Evolutionary conservation across 805 yeast genomes (phyloP).

Genomic region (Pichia pseudocactophila): DNA sequence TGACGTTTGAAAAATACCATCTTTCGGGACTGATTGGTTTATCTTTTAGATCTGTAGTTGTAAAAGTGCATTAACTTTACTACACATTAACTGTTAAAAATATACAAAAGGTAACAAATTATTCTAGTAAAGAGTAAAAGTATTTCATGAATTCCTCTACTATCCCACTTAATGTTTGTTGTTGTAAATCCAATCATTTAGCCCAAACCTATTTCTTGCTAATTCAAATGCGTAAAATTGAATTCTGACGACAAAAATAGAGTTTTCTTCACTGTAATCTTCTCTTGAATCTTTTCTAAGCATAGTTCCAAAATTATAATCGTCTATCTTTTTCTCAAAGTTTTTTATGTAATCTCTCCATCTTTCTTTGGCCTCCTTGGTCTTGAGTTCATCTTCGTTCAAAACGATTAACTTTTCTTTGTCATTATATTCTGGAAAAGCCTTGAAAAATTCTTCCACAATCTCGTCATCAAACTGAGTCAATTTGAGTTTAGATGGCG

Average conservation of each 20-base stretch:
- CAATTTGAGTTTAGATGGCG: conserved; percentile 71
- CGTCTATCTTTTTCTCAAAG: conserved; percentile 75
- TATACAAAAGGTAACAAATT: not conserved
- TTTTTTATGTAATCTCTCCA: conserved; percentile 85
- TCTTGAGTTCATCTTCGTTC: conserved; percentile 76
- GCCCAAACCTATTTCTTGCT: conserved; percentile 81
- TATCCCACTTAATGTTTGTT: conserved; percentile 19
- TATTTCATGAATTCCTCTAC: too few relatives aligned
- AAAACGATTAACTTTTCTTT: conserved; percentile 48
- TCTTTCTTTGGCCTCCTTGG: conserved; percentile 65
- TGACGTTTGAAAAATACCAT: conserved; percentile 18
- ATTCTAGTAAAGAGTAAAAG: too few relatives aligned
- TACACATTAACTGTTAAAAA: not conserved
- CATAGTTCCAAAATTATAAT: conserved; percentile 92
- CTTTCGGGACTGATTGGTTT: conserved; percentile 19
- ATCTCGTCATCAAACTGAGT: conserved; percentile 69
- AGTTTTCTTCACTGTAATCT: conserved; percentile 75
- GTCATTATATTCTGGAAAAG: conserved; percentile 82
- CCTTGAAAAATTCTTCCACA: conserved; percentile 46
- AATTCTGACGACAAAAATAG: conserved; percentile 85
- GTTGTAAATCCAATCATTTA: conserved; percentile 79
- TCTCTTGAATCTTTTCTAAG: conserved; percentile 62
- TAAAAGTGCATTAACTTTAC: too few relatives aligned
- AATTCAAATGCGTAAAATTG: conserved; percentile 95
- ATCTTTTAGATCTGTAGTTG: not conserved